Base-by-base conservation (phyloP, 179 eudicot species). In the Gypsophila paniculata region DNA sequence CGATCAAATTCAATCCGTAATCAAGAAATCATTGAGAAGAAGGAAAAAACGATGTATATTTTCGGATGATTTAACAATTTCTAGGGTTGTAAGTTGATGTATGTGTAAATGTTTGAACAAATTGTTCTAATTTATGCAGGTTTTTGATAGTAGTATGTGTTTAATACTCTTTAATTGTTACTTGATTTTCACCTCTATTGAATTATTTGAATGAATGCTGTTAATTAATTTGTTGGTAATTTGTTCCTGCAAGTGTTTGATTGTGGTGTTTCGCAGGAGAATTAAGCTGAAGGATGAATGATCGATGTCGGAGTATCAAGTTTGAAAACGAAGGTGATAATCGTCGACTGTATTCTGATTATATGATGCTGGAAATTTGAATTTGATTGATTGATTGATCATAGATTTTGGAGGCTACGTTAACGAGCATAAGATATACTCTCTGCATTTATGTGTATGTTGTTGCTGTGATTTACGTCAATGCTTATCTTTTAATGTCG, bases 1-100 rank as follows among this genome's bases (percentile, higher is more conserved):
- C 14, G 6, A 89, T 54, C 87, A 80, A 18, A 29, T 29, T 29
- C 34, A 29, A 1, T 76, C 80, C 4, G 87, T 89, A 18, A 82
- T 85, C 5, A 82, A 85, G 68, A 87, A 85, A 55, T 72, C 82
- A 78, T 87, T 1, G 87, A 85, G 68, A 87, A 77, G 42, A 83
- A 85, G 71, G 73, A 87, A 34, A 44, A 60, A 36, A n/a, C 78
- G 19, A 58, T 57, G 72, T 71, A 39, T 39, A 39, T 39, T 0
- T 39, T 39, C 10, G 23, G 17, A 10, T 25, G 62, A 6, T 12
- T n/a, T n/a, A 57, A 15, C 58, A 19, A 18, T 8, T 68, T 29
- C 68, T 62, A 58, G 69, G 48, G 63, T n/a, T 69, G 6, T 48
- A 22, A 46, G 38, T 68, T 23, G 55, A 8, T 21, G 70, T 29